These are phyloP conservation scores for Theileria annulata DNA, from an alignment of 169 alveolate species.

Conservation along the genomic window DNA sequence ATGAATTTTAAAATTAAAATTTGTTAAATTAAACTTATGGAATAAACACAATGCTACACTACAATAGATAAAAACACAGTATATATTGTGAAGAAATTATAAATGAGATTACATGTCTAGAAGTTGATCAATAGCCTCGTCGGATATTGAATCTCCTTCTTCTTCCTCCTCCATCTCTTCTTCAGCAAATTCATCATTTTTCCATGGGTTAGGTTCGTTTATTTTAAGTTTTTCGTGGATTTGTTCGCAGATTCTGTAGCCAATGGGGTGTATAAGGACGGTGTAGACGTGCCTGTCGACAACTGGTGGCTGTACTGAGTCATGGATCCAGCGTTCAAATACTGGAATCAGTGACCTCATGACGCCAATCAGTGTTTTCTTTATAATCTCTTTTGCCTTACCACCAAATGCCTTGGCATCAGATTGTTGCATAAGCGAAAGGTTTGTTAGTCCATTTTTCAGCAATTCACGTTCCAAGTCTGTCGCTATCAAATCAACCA, in stretches of 20 bases:
- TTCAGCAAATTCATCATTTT: conserved; percentile 37
- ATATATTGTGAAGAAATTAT: background rate
- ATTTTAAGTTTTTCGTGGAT: conserved; percentile 55
- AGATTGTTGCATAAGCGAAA: conserved; percentile 13
- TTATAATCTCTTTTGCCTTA: conserved; percentile 39
- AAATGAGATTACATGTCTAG: conserved; percentile 7
- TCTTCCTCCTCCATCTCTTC: conserved; percentile 34
- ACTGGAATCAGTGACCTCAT: conserved; percentile 59
- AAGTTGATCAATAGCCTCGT: conserved; percentile 3
- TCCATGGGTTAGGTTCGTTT: conserved; percentile 21
- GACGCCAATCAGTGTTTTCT: conserved; percentile 44
- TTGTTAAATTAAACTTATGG: background rate
- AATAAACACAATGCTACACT: background rate
- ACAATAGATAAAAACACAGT: background rate
- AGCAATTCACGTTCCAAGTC: conserved; percentile 46
- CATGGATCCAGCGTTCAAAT: conserved; percentile 59
- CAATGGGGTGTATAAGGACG: conserved; percentile 54
- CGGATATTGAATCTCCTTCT: background rate
- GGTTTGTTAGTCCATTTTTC: conserved; percentile 15
- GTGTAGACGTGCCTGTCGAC: conserved; percentile 51
- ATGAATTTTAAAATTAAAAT: background rate
- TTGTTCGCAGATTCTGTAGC: conserved; percentile 60
- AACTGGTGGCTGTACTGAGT: conserved; percentile 65
- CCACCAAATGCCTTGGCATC: conserved; percentile 16
- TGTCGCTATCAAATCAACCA: conserved; percentile 51